Conservation (phyloP, 768 basidiomycete species). For the Pholiota molesta region DNA sequence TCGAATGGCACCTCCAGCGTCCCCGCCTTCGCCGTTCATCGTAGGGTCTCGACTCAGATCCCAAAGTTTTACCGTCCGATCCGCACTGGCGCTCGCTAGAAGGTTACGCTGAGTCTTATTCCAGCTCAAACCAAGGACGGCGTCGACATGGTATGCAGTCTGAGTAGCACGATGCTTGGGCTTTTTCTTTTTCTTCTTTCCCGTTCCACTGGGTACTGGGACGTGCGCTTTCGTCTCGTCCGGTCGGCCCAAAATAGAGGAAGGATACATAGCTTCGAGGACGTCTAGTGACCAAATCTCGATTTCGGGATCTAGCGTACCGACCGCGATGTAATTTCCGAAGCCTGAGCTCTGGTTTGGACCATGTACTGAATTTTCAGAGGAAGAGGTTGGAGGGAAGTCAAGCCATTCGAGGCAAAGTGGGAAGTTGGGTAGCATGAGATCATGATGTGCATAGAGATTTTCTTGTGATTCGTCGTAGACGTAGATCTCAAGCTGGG, state of each 20-base stretch:
- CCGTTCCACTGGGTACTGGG: constrained; percentile 81
- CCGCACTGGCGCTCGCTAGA: constrained; percentile 90
- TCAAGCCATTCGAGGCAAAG: constrained; percentile 99
- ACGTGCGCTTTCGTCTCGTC: constrained; percentile 82
- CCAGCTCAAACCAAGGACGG: constrained; percentile 93
- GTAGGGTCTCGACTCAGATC: constrained; percentile 78
- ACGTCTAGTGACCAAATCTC: constrained; percentile 98
- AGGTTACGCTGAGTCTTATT: constrained; percentile 88
- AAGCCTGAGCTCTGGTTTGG: constrained; percentile 39
- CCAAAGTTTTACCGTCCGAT: constrained; percentile 97
- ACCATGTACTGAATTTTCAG: constrained; percentile 32
- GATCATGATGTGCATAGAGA: constrained; percentile 95
- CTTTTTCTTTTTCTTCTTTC: constrained; percentile 96
- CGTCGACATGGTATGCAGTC: constrained; percentile 85
- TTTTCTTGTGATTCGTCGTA: constrained; percentile 93
- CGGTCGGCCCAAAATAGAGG: constrained; percentile 87
- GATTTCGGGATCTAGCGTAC: constrained; percentile 96
- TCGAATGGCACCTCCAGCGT: constrained; percentile 70
- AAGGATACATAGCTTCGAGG: constrained; percentile 93
- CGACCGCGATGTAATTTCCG: constrained; percentile 95
- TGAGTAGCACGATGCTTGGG: constrained; percentile 63
- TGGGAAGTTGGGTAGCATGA: constrained; percentile 97
- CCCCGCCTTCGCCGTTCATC: constrained; percentile 41
- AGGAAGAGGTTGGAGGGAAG: constrained; percentile 74
- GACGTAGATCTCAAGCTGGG: constrained; percentile 93